Conservation (phyloP, 2,329 filamentous ascomycete genomes). For the Claviceps fusiformis region DNA sequence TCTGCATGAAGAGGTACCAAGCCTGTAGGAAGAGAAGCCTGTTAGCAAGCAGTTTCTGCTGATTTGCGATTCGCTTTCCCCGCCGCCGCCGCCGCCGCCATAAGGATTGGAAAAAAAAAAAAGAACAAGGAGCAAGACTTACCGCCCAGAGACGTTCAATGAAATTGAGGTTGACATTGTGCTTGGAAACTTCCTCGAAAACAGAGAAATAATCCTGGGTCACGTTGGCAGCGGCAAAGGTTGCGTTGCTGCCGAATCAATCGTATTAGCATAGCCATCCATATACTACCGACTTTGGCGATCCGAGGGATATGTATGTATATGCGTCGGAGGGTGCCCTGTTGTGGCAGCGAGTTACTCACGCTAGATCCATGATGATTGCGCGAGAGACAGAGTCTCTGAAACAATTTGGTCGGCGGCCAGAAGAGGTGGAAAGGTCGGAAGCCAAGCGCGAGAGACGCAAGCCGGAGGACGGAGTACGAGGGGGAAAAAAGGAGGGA, state of each 20-base stretch:
- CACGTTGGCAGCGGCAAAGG: conserved; percentile 32
- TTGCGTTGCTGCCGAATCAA: conserved; percentile 33
- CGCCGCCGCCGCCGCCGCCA: not conserved
- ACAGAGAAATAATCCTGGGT: conserved; percentile 41
- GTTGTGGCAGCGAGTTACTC: conserved; percentile 8
- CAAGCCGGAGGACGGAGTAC: not conserved
- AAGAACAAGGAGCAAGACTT: conserved; percentile 21
- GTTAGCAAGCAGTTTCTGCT: not conserved
- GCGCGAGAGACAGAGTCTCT: not conserved
- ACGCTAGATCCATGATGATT: conserved; percentile 22
- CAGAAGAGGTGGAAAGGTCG: not conserved
- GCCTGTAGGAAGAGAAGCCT: conserved; percentile 29
- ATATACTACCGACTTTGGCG: not conserved
- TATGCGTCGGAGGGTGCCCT: conserved; percentile 4
- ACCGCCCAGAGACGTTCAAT: conserved; percentile 81
- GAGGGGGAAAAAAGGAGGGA: not conserved
- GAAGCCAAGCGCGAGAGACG: not conserved
- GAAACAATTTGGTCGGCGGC: not conserved
- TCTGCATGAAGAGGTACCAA: conserved; percentile 97
- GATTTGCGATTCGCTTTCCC: not conserved
- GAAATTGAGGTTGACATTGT: conserved; percentile 77
- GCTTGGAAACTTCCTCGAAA: conserved; percentile 50
- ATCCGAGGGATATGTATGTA: conserved; percentile 3
- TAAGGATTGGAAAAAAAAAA: conserved; percentile 2
- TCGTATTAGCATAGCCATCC: not conserved